Base-by-base conservation (phyloP, 306 rosid species). In the Castanea crenata region DNA sequence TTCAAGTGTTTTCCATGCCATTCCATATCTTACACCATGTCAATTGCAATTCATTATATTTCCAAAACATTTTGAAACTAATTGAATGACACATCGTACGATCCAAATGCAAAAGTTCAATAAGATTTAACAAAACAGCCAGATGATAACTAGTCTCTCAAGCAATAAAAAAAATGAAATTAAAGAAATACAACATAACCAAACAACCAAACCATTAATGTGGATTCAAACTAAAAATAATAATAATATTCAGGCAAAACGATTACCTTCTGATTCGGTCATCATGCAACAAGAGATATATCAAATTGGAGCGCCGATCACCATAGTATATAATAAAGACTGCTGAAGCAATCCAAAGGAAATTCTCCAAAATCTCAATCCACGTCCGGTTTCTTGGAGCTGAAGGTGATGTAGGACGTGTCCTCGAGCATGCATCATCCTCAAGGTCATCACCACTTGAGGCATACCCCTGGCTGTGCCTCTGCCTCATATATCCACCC, bases 401-500 rank as follows among this genome's bases (percentile, higher is more conserved):
- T 2, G 86, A 80, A 73, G 87, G 84, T 23, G 82, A 55, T 55
- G 88, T 65, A 74, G 81, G 18, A 31, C 86, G 90, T 15, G 64
- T 73, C 91, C 93, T 88, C 0, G 99, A 96, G 79, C 96, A 90
- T 18, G 98, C 98, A 83, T 96, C 99, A 59, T 96, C 99, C 79
- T 96, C 99, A 54, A 95, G 84, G 84, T 95, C 99, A 90, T 95
- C 99, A 5, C 98, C 97, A 59, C 98, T 93, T 21, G 97, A 91
- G 4, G 89, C 95, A 89, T 93, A 91, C 5, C 98, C 98, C 78
- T 89, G 99, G 87, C 97, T 96, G 58, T 95, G 97, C 83, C 99
- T 91, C 88, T 96, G 98, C 84, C 99, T 89, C 89, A 96, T 95
- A 55, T 82, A 84, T 51, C 96, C 92, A 81, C 97, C 92, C 56